Evolutionary conservation across 441 rosid genomes (phyloP), one percentile per base, ranked within the genome.

Genomic region (Corymbia calophylla): DNA sequence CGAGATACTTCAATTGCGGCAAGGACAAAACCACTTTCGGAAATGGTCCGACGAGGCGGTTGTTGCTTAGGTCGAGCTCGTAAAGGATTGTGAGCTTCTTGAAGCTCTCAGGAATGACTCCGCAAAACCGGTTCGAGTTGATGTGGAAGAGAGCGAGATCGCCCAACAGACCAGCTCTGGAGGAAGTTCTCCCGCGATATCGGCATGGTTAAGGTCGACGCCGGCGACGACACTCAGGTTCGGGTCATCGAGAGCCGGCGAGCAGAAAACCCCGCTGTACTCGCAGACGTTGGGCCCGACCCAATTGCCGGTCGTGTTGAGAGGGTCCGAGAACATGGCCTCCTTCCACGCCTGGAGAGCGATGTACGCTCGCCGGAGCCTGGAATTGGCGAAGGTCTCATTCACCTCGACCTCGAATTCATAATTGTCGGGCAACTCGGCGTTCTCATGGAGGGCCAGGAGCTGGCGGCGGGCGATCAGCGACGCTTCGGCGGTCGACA

Each of bases 1-100:
- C 97, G 5, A 95, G 94, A 87, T 89, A 95, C 89, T 92, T 94
- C 47, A 95, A 92, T 25, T 89, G 56, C 1, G 94, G 92, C 87
- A 93, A 68, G 14, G 90, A 88, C 23, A 93, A 49, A 16, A 93
- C 88, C 32, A 92, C 94, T 10, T 47, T 54, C 0, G 96, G 97
- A 81, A 95, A 95, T 1, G 85, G 44, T 3, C 95, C 95, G 1
- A 92, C 95, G 32, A 95, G 90, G 0, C 95, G 92, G 35, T 94
- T 95, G 88, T 94, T 95, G 32, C 97, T 94, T 27, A 93, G 86
- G 84, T 95, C 97, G 14, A 95, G 89, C 66, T 94, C 97, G 23
- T 90, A 68, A 53, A 95, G 92, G 89, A 92, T 88, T 2, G 4
- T 87, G 27, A 95, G 92, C 70, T 91, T 93, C 1, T 93, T 88